Conservation (phyloP, 495 filamentous ascomycete species). For the Aspergillus sclerotiicarbonarius region DNA sequence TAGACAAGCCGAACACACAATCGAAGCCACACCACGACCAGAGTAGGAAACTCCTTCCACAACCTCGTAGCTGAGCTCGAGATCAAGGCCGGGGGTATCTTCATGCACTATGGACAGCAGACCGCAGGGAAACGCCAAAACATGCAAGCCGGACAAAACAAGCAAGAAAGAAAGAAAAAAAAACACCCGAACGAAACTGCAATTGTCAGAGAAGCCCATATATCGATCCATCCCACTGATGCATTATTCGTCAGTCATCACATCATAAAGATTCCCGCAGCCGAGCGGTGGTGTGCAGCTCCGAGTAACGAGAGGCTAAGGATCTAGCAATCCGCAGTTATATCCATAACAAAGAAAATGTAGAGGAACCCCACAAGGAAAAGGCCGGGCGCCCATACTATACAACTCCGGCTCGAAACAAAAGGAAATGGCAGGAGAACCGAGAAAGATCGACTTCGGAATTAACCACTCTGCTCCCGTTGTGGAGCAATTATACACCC, state of each 20-base stretch:
- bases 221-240: slow-evolving; percentile 24
- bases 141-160: slow-evolving; percentile 24
- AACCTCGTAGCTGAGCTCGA: slow-evolving; percentile 37
- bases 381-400: slow-evolving; percentile 10
- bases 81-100: slow-evolving; percentile 44
- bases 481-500: neutral
- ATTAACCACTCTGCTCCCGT: neutral
- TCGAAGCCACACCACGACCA: slow-evolving; percentile 29
- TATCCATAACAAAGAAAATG: slow-evolving; percentile 14
- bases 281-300: slow-evolving; percentile 15
- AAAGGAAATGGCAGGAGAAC: slow-evolving; percentile 10
- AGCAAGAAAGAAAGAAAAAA: slow-evolving; percentile 18
- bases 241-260: slow-evolving; percentile 48
- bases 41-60: slow-evolving; percentile 29
- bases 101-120: slow-evolving; percentile 33
- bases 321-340: slow-evolving; percentile 22
- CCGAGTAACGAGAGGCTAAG: slow-evolving; percentile 19
- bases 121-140: slow-evolving; percentile 36
- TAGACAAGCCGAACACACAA: slow-evolving; percentile 17
- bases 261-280: slow-evolving; percentile 33
- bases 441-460: neutral
- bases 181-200: slow-evolving; percentile 24
- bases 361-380: slow-evolving; percentile 9
- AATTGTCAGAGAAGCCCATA: slow-evolving; percentile 22
- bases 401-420: slow-evolving; percentile 17